Evolutionary conservation across 2,329 filamentous ascomycete genomes (phyloP).

Genomic region (Trichoderma afroharzianum): DNA sequence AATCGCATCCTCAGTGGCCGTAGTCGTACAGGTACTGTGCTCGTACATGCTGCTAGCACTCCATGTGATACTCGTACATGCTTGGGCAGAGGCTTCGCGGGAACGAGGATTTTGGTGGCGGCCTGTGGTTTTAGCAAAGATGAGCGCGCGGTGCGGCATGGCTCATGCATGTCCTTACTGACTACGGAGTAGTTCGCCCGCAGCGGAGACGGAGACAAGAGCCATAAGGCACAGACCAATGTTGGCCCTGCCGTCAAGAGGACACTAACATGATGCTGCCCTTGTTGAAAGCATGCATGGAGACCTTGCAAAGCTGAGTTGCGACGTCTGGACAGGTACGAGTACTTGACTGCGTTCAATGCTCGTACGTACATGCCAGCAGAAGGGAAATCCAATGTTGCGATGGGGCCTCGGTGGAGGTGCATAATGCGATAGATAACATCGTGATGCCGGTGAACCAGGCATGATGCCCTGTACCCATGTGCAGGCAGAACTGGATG

Average conservation of each 20-base stretch:
- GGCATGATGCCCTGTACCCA: not conserved
- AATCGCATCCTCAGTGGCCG: constrained; percentile 7
- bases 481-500: not conserved
- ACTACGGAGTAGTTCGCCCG: constrained; percentile 15
- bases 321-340: constrained; percentile 4
- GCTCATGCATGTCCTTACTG: constrained; percentile 10
- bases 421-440: constrained; percentile 4
- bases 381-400: not conserved
- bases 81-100: constrained; percentile 1
- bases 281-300: constrained; percentile 6
- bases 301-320: constrained; percentile 1
- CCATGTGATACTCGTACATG: not conserved
- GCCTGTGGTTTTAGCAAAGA: constrained; percentile 10
- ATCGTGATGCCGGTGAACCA: not conserved
- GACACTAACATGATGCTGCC: constrained; percentile 9
- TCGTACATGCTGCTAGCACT: not conserved
- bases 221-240: constrained; percentile 10
- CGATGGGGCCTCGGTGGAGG: not conserved
- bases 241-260: not conserved
- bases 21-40: not conserved
- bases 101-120: constrained; percentile 14
- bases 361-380: not conserved
- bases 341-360: not conserved
- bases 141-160: constrained; percentile 13
- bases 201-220: constrained; percentile 13